Evolutionary conservation across 495 filamentous ascomycete genomes (phyloP).

Genomic region (Hypoxylon intermedium): DNA sequence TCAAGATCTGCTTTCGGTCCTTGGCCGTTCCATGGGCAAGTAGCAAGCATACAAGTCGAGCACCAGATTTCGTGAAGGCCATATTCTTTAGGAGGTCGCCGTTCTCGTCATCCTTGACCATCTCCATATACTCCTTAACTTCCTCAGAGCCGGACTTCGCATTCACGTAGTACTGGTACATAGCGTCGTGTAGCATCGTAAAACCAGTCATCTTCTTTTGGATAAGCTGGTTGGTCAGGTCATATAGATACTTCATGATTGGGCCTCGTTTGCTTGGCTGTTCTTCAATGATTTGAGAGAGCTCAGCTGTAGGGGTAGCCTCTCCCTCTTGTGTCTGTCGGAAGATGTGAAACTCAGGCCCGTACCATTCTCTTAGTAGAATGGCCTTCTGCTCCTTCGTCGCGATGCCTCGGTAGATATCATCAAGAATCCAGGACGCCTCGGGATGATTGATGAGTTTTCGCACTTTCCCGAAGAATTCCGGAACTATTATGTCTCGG

Average conservation of each 20-base stretch:
- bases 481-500: conserved; percentile 83
- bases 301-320: conserved; percentile 54
- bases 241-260: conserved; percentile 82
- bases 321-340: conserved; percentile 60
- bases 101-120: conserved; percentile 88
- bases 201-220: conserved; percentile 97
- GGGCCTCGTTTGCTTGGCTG: conserved; percentile 83
- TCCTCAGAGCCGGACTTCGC: conserved; percentile 77
- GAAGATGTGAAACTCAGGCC: conserved; percentile 89
- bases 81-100: conserved; percentile 90
- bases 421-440: conserved; percentile 95
- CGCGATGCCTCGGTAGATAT: conserved; percentile 87
- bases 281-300: conserved; percentile 74
- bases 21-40: conserved; percentile 87
- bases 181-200: conserved; percentile 94
- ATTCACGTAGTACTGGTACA: conserved; percentile 94
- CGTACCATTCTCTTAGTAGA: conserved; percentile 95
- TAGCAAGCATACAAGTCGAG: conserved; percentile 78
- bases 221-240: conserved; percentile 85
- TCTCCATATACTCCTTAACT: conserved; percentile 83
- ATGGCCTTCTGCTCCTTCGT: conserved; percentile 81
- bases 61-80: conserved; percentile 90
- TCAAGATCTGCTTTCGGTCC: conserved; percentile 87
- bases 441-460: conserved; percentile 95
- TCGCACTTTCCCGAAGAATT: conserved; percentile 92